Percentiles rank a stretch among this genome's conserved stretches.
These are phyloP conservation scores for Aspergillus heteromorphus DNA, from an alignment of 495 filamentous ascomycete species.

Conservation along the genomic window DNA sequence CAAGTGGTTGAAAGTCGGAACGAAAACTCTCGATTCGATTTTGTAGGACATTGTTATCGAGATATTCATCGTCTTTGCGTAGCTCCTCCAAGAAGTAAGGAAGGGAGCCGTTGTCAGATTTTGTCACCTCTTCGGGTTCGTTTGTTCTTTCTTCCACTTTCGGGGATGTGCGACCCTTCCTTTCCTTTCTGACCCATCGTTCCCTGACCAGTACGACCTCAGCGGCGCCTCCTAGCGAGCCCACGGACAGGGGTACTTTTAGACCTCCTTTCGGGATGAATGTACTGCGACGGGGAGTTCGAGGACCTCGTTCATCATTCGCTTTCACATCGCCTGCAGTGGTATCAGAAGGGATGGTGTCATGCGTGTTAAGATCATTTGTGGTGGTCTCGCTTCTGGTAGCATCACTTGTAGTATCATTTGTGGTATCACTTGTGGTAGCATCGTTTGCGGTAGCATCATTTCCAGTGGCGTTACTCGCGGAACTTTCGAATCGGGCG, in stretches of 20 bases:
- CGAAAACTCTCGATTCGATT: constrained; percentile 25
- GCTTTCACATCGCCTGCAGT: too few species aligned
- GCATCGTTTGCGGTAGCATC: background rate
- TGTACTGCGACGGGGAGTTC: too few species aligned
- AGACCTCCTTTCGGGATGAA: background rate
- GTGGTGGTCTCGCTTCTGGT: background rate
- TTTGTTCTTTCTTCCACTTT: background rate
- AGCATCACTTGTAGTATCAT: background rate
- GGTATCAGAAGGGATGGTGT: too few species aligned
- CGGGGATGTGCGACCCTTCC: background rate
- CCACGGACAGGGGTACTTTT: constrained; percentile 9
- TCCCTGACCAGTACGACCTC: constrained; percentile 37
- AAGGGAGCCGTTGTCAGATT: constrained; percentile 8
- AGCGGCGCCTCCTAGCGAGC: constrained; percentile 36
- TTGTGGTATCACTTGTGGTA: background rate
- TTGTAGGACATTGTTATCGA: constrained; percentile 4
- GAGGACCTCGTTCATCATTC: too few species aligned
- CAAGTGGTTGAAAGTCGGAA: constrained; percentile 8
- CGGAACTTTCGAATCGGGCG: constrained; percentile 18
- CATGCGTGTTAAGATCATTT: too few species aligned
- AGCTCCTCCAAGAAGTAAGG: constrained; percentile 28
- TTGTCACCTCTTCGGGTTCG: background rate
- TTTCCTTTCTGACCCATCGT: constrained; percentile 4
- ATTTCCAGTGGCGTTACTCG: constrained; percentile 13
- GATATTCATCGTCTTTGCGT: constrained; percentile 15